These are phyloP conservation scores for Pestalotiopsis sp. DNA, from an alignment of 2,329 filamentous ascomycete genomes.

Conservation along the genomic window DNA sequence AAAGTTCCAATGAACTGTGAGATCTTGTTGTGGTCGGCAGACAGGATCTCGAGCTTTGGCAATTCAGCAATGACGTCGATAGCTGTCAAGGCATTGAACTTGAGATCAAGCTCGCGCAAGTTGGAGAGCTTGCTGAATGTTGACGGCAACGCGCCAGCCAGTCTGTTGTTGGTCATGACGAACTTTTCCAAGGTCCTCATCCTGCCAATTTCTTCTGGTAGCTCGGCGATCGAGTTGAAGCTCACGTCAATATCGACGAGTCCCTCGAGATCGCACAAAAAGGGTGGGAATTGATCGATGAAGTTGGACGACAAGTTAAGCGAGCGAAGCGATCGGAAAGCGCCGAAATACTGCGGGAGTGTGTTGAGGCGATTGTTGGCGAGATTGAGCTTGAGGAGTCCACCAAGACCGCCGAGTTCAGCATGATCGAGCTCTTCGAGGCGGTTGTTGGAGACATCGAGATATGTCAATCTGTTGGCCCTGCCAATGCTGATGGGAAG, in stretches of 20 bases:
- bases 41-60: constrained; percentile 83
- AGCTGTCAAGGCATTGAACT: constrained; percentile 86
- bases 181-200: constrained; percentile 81
- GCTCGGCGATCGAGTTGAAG: constrained; percentile 82
- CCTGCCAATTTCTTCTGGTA: constrained; percentile 78
- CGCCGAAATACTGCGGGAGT: constrained; percentile 79
- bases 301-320: constrained; percentile 95
- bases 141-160: constrained; percentile 72
- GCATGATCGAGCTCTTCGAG: constrained; percentile 85
- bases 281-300: constrained; percentile 79
- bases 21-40: constrained; percentile 89
- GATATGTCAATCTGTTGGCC: constrained; percentile 77
- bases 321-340: constrained; percentile 76
- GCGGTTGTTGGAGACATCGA: constrained; percentile 94
- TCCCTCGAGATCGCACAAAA: constrained; percentile 78
- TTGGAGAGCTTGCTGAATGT: constrained; percentile 73
- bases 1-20: constrained; percentile 91
- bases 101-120: constrained; percentile 88
- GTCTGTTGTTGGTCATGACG: constrained; percentile 92
- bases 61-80: constrained; percentile 86
- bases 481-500: constrained; percentile 82
- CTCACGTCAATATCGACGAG: constrained; percentile 93
- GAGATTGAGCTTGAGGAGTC: constrained; percentile 84
- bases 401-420: constrained; percentile 72
- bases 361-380: constrained; percentile 87